Evolutionary conservation across 192 early-diverging fungal species (phyloP), one percentile per base, ranked within the genome.

Genomic region (Coemansia sp.): DNA sequence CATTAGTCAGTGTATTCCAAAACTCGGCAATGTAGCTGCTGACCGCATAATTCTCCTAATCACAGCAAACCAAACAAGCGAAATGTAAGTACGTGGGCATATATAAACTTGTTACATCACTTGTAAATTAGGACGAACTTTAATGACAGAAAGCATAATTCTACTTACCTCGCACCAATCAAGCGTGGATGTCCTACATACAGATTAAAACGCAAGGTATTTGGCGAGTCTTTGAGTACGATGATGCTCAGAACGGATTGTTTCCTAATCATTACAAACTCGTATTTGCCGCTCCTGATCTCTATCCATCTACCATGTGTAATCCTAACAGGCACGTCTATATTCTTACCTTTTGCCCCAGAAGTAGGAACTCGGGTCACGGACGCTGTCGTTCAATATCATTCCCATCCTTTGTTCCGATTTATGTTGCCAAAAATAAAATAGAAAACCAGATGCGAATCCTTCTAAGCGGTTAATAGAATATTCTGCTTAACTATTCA

Each of bases 151-250:
- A 11, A 23, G 9, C 2, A 23, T 0, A 5, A 22, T 8, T 32
- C 7, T 9, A 41, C 76, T 76, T 84, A 87, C 88, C 81, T 91
- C 89, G 73, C 89, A 91, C 89, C 89, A 91, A 67, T 91, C 89
- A 53, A 88, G 75, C 1, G 86, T 88, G 9, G 86, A 84, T 42
- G 86, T 88, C 55, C 84, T 85, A 81, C 61, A 64, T 5, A n/a
- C n/a, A 19, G 9, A 45, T 29, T 35, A 3, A 23, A 3, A 42
- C 11, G 1, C 1, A 40, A 33, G 15, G 11, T 13, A 1, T 29
- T 29, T 29, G 22, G 59, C 6, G 33, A 43, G 1, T 4, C 11
- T 11, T 14, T 46, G 14, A 29, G 9, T 14, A 4, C 20, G 25
- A 25, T 33, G 13, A 9, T 49, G 6, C 10, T 9, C 38, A 40